Base-by-base conservation (phyloP, 2,329 filamentous ascomycete species). In the Paecilomyces sp. region DNA sequence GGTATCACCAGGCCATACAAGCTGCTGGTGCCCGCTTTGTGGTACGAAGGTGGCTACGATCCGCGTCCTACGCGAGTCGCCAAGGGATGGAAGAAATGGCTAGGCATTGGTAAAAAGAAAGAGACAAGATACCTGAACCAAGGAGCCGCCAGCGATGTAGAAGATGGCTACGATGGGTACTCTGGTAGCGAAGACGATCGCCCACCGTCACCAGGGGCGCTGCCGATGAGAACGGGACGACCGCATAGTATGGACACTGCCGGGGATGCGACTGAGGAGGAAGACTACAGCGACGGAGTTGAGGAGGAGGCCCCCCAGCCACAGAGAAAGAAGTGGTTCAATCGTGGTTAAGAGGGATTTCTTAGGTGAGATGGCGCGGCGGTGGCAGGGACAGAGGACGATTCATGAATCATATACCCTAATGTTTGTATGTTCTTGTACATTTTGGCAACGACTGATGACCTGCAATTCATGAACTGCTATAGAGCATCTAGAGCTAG, bases 1-100 rank as follows among this genome's bases (percentile, higher is more conserved):
- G 95, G 94, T 13, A 91, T 91, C 64, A 99, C 94, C 0, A 85
- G 86, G 56, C 91, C 92, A 8, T 99, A 99, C 73, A 83, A 91
- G 47, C 77, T 99, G 4, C 82, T 97, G 1, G 88, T 99, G 4
- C 94, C 95, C 11, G 85, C 86, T 57, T 78, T 99, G 57, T 76
- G 76, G 67, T 86, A 78, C 61, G 75, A 79, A n/a, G 78, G 76
- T 6, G 66, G 64, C 34, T 71, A 71, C 55, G 75, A 77, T 56
- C 74, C 73, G 5, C 69, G 70, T 8, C 70, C 73, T 1, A 67
- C 65, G 3, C 70, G 68, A 11, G 64, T 74, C 4, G 66, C 73
- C 55, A 76, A 76, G 59, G 70, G 73, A 30, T 77, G 75, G 75
- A 72, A 68, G 62, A 75, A 74, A 58, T 75, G 72, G 71, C 60